Evolutionary conservation across 352 stramenopile genomes (phyloP), one percentile per base, ranked within the genome.

Genomic region (Pythium monospermum): DNA sequence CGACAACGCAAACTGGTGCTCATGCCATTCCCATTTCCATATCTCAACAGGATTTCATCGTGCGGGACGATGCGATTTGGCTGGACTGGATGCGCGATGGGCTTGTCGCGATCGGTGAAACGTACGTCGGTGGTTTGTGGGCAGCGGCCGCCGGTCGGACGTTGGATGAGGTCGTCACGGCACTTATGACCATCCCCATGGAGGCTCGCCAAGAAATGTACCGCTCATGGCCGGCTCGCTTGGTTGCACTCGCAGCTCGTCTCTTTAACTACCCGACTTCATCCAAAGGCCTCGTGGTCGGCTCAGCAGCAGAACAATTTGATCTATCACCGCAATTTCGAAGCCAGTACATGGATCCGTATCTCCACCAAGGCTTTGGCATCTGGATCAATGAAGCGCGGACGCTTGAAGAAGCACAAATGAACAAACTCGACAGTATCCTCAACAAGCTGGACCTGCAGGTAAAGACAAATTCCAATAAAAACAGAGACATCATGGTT

Each of bases 81-180:
- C 61, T 93, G 10, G 83, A 93, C 56, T 93, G 83, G 83, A 91
- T 93, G 79, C 85, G 77, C 32, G 80, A 91, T 25, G 83, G 83
- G 2, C 73, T 93, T 13, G 69, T 93, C 6, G 77, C 77, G 8
- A 93, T 93, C 36, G 83, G 83, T 7, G 83, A 93, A 45, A 88
- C 83, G 1, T 93, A 90, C 49, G 69, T 93, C 1, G 78, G 74
- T 18, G 79, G 77, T 1, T 53, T 91, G n/a, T 93, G 83, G 79
- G 65, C 66, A 8, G 69, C 73, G 1, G 83, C 83, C 27, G 56
- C 74, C 6, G 52, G 61, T 35, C 60, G 74, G 38, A 71, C 76
- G 7, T 54, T 93, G 13, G 83, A 93, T 39, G 76, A 87, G 18
- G 64, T 93, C 25, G 66, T 93, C 41, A 73, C 80, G 7, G 73